Percentiles rank a stretch among this genome's conserved stretches.
phyloP scores from a whole-genome alignment of 106 monocot genomes.

The Cymbidium sinense region DNA sequence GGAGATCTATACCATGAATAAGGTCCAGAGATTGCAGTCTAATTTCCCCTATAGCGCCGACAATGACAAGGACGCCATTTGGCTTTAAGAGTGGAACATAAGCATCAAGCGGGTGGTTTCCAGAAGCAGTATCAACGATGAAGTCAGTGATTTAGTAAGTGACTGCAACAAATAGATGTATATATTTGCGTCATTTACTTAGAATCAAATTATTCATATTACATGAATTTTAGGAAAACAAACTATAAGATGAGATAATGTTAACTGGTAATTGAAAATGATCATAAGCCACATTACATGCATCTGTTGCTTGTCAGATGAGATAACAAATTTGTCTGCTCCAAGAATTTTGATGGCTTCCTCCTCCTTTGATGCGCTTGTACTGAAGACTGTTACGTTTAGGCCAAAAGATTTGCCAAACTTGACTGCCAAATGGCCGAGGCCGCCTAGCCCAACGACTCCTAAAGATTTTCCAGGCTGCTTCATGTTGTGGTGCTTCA shows the following conservation, averaged over 20 bases:
- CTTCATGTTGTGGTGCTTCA: conserved; percentile 48
- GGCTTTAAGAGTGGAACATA: conserved; percentile 58
- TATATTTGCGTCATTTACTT: neutral
- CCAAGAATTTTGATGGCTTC: conserved; percentile 44
- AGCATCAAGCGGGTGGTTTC: conserved; percentile 65
- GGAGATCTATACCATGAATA: neutral
- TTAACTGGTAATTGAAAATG: too few relatives aligned
- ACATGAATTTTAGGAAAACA: neutral
- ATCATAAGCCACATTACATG: conserved; percentile 15
- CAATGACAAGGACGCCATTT: conserved; percentile 40
- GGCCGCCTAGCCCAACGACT: conserved; percentile 58
- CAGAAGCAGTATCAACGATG: conserved; percentile 78
- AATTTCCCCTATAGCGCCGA: conserved; percentile 58
- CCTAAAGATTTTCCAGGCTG: conserved; percentile 64
- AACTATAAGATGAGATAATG: too few relatives aligned
- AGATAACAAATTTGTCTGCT: conserved; percentile 52
- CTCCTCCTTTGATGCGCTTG: conserved; percentile 38
- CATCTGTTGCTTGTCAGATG: conserved; percentile 51
- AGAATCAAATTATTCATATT: neutral
- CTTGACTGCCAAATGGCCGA: conserved; percentile 57
- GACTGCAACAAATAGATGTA: conserved; percentile 25
- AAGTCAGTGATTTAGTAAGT: conserved; percentile 42
- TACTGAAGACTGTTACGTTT: conserved; percentile 54
- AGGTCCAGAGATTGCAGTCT: conserved; percentile 5
- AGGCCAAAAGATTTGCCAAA: conserved; percentile 63